Evolutionary conservation across 2,329 filamentous ascomycete species (phyloP).

Genomic region (Trichoderma sp.): DNA sequence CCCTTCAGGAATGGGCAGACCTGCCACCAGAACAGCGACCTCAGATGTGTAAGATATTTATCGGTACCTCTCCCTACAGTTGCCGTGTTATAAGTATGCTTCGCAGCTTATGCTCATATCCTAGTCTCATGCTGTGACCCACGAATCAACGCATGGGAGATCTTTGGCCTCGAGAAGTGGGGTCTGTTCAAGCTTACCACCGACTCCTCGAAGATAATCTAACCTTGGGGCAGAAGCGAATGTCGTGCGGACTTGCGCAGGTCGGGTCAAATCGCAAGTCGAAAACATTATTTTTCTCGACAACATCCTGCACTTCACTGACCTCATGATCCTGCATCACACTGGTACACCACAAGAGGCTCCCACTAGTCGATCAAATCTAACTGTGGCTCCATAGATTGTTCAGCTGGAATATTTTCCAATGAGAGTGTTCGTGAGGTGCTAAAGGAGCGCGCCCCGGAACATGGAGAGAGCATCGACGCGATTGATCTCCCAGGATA

Average conservation of each 20-base stretch:
- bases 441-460: too few relatives aligned
- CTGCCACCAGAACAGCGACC: too few relatives aligned
- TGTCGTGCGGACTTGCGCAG: not conserved
- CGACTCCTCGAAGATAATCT: not conserved
- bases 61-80: too few relatives aligned
- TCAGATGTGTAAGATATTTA: too few relatives aligned
- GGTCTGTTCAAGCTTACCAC: not conserved
- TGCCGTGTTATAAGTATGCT: too few relatives aligned
- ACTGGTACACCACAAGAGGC: not conserved
- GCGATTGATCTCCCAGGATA: too few relatives aligned
- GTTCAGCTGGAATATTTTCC: too few relatives aligned
- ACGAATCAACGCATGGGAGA: not conserved
- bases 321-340: not conserved
- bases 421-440: too few relatives aligned
- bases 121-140: not conserved
- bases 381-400: too few relatives aligned
- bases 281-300: not conserved
- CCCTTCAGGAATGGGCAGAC: too few relatives aligned
- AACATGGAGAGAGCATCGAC: too few relatives aligned
- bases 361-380: too few relatives aligned
- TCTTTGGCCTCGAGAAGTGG: not conserved
- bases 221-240: not conserved
- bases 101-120: not conserved
- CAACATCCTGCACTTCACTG: not conserved
- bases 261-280: not conserved